These are phyloP conservation scores for Teunomyces aglyptinius DNA, from an alignment of 805 yeast species.

Conservation along the genomic window DNA sequence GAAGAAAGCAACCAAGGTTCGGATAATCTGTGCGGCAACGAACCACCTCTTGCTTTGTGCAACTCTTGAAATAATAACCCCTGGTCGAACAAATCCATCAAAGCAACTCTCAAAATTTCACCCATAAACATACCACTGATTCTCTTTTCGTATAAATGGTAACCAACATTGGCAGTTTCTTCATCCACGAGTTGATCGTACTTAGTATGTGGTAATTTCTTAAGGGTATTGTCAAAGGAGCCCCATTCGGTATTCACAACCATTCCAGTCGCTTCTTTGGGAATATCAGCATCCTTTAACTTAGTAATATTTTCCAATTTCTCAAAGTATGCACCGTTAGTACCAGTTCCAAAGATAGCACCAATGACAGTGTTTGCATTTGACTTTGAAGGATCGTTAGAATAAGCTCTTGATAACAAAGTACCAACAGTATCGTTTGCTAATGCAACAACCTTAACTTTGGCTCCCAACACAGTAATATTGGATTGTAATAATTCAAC, in stretches of 20 bases:
- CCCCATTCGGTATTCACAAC: slow-evolving; percentile 98
- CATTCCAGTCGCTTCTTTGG: slow-evolving; percentile 62
- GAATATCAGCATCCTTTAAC: slow-evolving; percentile 42
- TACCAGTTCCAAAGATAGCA: slow-evolving; percentile 95
- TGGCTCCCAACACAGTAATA: slow-evolving; percentile 55
- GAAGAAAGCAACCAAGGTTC: slow-evolving; percentile 78
- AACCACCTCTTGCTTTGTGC: slow-evolving; percentile 36
- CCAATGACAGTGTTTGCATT: slow-evolving; percentile 81
- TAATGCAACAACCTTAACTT: slow-evolving; percentile 77
- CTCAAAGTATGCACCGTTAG: slow-evolving; percentile 93
- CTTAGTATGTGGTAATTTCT: slow-evolving; percentile 71
- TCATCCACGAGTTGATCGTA: slow-evolving; percentile 73
- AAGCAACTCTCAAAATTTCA: slow-evolving; percentile 73
- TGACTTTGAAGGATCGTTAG: slow-evolving; percentile 57
- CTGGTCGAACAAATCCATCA: slow-evolving; percentile 63
- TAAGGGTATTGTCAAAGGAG: slow-evolving; percentile 83
- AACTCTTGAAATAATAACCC: slow-evolving; percentile 60
- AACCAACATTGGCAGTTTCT: slow-evolving; percentile 77
- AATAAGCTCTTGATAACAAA: slow-evolving; percentile 80
- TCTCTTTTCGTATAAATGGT: slow-evolving; percentile 89
- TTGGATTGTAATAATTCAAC: slow-evolving; percentile 70
- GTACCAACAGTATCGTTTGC: slow-evolving; percentile 98
- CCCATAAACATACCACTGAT: slow-evolving; percentile 93
- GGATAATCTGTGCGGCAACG: slow-evolving; percentile 61
- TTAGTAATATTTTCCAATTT: slow-evolving; percentile 70